phyloP scores from a whole-genome alignment of 129 eudicot species.

The Flaveria ramosissima region DNA sequence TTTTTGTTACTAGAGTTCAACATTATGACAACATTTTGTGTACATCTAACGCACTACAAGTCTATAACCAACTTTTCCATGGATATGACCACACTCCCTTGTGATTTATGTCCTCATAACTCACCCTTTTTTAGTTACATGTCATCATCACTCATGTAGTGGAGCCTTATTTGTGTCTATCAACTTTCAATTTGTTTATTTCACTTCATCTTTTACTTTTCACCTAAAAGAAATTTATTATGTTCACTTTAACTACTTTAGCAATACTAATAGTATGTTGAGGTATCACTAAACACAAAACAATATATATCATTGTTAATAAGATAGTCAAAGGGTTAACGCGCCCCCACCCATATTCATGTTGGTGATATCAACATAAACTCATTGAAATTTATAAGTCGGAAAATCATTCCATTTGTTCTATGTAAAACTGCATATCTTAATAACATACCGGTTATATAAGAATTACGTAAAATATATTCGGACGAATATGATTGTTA shows the following conservation, averaged over 20 bases:
- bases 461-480: no score
- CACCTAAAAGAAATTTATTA: not conserved
- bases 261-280: not conserved
- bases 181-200: no score
- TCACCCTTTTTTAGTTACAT: slow-evolving; percentile 19
- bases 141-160: slow-evolving; percentile 8
- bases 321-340: no score
- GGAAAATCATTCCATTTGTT: no score
- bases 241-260: not conserved
- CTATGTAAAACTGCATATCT: no score
- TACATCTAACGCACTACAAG: slow-evolving; percentile 18
- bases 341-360: no score
- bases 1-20: not conserved
- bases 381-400: no score
- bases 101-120: slow-evolving; percentile 29
- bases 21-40: slow-evolving; percentile 28
- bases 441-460: no score
- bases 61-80: slow-evolving; percentile 14
- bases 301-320: not conserved
- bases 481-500: no score
- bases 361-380: not conserved
- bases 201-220: no score
- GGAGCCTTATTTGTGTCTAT: not conserved
- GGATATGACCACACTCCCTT: slow-evolving; percentile 23
- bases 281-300: no score